Evolutionary conservation across 1,139 yeast species (phyloP).

Genomic region (Scheffersomyces illinoinensis): DNA sequence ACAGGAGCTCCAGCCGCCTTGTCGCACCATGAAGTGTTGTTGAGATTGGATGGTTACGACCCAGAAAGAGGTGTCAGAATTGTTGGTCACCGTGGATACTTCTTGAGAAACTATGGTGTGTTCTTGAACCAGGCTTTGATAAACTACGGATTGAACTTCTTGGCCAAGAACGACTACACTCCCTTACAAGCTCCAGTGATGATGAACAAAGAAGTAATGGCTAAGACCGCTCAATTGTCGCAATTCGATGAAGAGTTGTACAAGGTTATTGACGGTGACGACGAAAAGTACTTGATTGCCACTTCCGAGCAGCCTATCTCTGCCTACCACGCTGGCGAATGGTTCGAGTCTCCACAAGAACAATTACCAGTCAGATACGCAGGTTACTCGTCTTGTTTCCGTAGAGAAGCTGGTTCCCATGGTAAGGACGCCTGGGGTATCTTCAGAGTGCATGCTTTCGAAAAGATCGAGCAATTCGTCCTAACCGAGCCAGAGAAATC

Average conservation of each 20-base stretch:
- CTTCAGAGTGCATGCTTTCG: constrained; percentile 97
- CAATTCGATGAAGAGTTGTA: constrained; percentile 97
- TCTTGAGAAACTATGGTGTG: constrained; percentile 92
- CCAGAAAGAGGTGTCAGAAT: constrained; percentile 98
- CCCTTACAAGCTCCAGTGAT: constrained; percentile 98
- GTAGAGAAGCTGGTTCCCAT: constrained; percentile 99
- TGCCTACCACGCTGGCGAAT: constrained; percentile 96
- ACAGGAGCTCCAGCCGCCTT: constrained; percentile 76
- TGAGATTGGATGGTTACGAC: constrained; percentile 95
- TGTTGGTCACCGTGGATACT: constrained; percentile 98
- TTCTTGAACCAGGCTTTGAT: constrained; percentile 97
- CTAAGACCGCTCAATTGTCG: constrained; percentile 97
- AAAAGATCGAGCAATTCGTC: constrained; percentile 95
- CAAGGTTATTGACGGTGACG: constrained; percentile 95
- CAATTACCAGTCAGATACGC: constrained; percentile 96
- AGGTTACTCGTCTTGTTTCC: constrained; percentile 97
- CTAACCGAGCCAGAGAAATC: constrained; percentile 97
- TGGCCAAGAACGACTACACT: constrained; percentile 75
- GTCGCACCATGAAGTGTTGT: constrained; percentile 93
- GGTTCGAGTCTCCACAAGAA: constrained; percentile 98
- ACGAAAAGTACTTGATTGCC: constrained; percentile 96
- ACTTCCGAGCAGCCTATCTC: constrained; percentile 99
- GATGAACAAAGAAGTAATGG: constrained; percentile 99
- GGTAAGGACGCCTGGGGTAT: constrained; percentile 99
- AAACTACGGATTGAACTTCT: constrained; percentile 88